Percentiles rank a stretch among this genome's conserved stretches.
These are phyloP conservation scores for Cyberlindnera mississippiensis DNA, from an alignment of 805 yeast species.

Conservation along the genomic window DNA sequence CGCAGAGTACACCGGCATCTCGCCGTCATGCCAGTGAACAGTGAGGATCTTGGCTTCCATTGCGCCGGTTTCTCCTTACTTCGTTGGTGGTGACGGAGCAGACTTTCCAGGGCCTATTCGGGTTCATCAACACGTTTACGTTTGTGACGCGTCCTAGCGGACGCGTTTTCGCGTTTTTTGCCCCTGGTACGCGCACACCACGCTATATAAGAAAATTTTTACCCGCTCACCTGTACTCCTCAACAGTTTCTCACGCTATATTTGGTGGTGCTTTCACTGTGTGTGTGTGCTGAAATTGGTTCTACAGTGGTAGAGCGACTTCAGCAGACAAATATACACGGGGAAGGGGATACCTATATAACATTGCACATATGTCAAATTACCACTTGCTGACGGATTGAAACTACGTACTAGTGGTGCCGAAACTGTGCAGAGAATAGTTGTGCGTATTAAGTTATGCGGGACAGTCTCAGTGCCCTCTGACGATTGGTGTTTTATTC, in stretches of 20 bases:
- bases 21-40: constrained; percentile 72
- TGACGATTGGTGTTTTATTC: background rate
- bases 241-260: too few species aligned
- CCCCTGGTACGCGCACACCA: too few species aligned
- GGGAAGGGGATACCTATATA: too few species aligned
- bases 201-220: background rate
- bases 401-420: constrained; percentile 37
- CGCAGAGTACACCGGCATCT: constrained; percentile 67
- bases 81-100: too few species aligned
- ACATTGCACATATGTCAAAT: constrained; percentile 41
- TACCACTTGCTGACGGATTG: constrained; percentile 32
- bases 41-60: constrained; percentile 46
- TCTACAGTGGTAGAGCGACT: too few species aligned
- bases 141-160: too few species aligned
- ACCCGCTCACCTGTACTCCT: too few species aligned
- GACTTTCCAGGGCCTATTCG: too few species aligned
- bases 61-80: too few species aligned
- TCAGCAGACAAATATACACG: too few species aligned
- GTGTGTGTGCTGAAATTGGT: background rate
- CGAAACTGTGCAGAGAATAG: constrained; percentile 40
- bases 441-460: constrained; percentile 7
- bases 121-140: too few species aligned
- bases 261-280: too few species aligned
- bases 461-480: constrained; percentile 31
- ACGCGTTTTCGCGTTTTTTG: constrained; percentile 1